Conservation (phyloP, 2,329 filamentous ascomycete species). For the Penicillium sp. region DNA sequence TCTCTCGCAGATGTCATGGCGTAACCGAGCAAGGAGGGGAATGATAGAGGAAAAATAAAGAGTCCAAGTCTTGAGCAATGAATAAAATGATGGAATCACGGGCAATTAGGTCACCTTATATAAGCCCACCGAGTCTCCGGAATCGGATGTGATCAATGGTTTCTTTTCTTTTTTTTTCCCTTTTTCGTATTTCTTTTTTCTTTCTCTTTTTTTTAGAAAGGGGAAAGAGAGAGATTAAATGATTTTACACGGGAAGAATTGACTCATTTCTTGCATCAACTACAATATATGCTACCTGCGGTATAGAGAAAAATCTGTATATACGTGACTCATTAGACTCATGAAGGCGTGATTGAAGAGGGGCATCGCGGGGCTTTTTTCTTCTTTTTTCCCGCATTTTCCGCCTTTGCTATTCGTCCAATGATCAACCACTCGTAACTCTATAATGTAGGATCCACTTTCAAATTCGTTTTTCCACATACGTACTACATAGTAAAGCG, state of each 20-base stretch:
- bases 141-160: constrained; percentile 10
- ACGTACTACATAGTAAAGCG: background rate
- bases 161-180: too few relatives aligned
- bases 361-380: constrained; percentile 15
- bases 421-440: background rate
- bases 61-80: background rate
- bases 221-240: background rate
- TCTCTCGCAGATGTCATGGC: constrained; percentile 36
- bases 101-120: constrained; percentile 12
- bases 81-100: constrained; percentile 9
- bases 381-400: constrained; percentile 4
- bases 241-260: background rate
- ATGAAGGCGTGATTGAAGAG: constrained; percentile 5
- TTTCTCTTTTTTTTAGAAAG: too few relatives aligned
- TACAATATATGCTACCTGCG: too few relatives aligned
- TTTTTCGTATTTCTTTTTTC: too few relatives aligned
- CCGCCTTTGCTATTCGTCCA: background rate
- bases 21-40: constrained; percentile 8
- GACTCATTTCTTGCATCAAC: too few relatives aligned
- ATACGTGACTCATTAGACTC: constrained; percentile 1
- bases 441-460: background rate
- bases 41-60: background rate
- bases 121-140: constrained; percentile 19
- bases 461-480: background rate
- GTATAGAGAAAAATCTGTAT: background rate